phyloP scores from a whole-genome alignment of 352 stramenopile genomes.

The Pythium brassicae region DNA sequence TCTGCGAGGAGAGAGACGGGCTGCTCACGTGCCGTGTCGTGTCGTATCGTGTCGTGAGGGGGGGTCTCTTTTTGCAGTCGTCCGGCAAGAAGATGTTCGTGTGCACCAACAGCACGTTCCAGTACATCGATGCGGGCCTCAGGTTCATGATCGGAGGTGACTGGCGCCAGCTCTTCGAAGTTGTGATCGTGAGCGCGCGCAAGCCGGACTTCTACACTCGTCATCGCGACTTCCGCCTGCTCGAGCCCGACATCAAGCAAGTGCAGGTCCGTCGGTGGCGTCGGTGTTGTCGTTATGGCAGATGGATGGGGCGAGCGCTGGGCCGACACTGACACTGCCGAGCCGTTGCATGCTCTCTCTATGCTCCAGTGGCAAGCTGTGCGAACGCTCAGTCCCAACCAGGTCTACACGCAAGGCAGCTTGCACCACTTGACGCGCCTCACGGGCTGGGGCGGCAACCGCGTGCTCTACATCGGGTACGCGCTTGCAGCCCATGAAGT shows the following conservation, averaged over 20 bases:
- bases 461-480: slow-evolving; percentile 92
- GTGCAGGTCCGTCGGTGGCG: slow-evolving; percentile 31
- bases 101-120: slow-evolving; percentile 92
- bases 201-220: slow-evolving; percentile 93
- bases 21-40: neutral
- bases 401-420: slow-evolving; percentile 84
- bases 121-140: slow-evolving; percentile 92
- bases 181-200: slow-evolving; percentile 84
- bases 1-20: neutral
- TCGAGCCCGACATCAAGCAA: slow-evolving; percentile 61
- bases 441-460: slow-evolving; percentile 62
- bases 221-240: slow-evolving; percentile 66
- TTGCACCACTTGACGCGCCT: slow-evolving; percentile 53
- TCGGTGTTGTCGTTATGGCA: slow-evolving; percentile 1
- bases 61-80: slow-evolving; percentile 20
- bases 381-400: slow-evolving; percentile 39
- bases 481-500: neutral
- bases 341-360: too few relatives aligned
- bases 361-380: slow-evolving; percentile 57
- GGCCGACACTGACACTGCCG: too few relatives aligned
- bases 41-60: neutral
- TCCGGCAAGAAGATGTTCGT: slow-evolving; percentile 91
- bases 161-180: slow-evolving; percentile 89
- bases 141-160: slow-evolving; percentile 90
- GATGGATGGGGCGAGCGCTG: neutral